phyloP scores from a whole-genome alignment of 169 alveolate species.

The Eimeria mitis region DNA sequence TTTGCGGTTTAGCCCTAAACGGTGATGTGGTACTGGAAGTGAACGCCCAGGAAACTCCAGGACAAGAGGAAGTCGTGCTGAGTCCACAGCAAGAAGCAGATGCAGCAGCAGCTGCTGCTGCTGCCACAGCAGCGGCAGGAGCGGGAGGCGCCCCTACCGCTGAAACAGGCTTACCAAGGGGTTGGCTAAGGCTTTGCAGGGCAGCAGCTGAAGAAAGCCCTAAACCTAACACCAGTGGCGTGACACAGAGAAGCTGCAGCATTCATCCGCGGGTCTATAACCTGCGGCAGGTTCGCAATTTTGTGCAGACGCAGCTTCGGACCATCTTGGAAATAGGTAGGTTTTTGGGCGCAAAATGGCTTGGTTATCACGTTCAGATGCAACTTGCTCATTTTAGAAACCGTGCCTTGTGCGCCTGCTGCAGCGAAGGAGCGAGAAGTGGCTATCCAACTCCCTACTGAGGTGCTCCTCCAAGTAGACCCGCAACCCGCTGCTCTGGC shows the following conservation, averaged over 20 bases:
- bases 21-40: slow-evolving; percentile 20
- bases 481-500: slow-evolving; percentile 17
- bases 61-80: not conserved
- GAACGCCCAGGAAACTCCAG: not conserved
- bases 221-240: not conserved
- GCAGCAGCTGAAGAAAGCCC: not conserved
- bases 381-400: not conserved
- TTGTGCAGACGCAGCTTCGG: slow-evolving; percentile 30
- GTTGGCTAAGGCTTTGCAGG: slow-evolving; percentile 60
- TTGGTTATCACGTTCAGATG: not conserved
- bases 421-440: slow-evolving; percentile 47
- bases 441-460: slow-evolving; percentile 38
- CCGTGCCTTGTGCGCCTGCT: not conserved
- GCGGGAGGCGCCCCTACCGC: slow-evolving; percentile 13
- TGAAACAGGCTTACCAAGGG: slow-evolving; percentile 29
- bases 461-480: slow-evolving; percentile 35
- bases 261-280: slow-evolving; percentile 31
- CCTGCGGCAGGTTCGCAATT: slow-evolving; percentile 28
- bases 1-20: slow-evolving; percentile 63
- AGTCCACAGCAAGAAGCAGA: slow-evolving; percentile 43
- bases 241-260: not conserved
- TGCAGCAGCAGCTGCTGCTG: slow-evolving; percentile 66
- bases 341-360: not conserved
- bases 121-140: slow-evolving; percentile 24
- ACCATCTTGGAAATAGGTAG: slow-evolving; percentile 61